Percentiles rank a stretch among this genome's conserved stretches.
These are phyloP conservation scores for Furcasterigmium sp. DNA, from an alignment of 2,329 filamentous ascomycete genomes.

Conservation along the genomic window DNA sequence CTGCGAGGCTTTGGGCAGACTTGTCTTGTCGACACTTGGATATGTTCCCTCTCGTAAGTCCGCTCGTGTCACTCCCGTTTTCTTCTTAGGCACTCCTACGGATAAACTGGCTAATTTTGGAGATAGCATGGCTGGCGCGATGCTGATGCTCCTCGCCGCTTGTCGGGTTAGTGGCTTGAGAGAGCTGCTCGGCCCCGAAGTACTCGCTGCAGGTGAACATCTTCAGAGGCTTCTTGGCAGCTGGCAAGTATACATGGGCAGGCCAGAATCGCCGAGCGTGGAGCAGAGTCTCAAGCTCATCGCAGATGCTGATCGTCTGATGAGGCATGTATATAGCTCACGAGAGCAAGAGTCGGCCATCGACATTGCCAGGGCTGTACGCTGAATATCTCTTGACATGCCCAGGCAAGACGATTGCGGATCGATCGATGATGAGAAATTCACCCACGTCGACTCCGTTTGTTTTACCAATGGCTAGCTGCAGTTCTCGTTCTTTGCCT, in stretches of 20 bases:
- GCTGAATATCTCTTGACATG: too few species aligned
- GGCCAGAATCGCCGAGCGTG: conserved; percentile 36
- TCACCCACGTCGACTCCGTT: too few species aligned
- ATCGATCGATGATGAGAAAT: too few species aligned
- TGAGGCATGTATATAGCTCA: conserved; percentile 25
- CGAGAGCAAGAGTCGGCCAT: not conserved
- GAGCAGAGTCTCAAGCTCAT: conserved; percentile 41
- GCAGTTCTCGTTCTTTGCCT: too few species aligned
- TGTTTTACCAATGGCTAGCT: too few species aligned
- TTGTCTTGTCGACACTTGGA: conserved; percentile 48
- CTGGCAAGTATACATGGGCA: conserved; percentile 35
- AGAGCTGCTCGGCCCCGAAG: conserved; percentile 29
- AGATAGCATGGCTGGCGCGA: conserved; percentile 40
- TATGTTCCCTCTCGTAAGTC: conserved; percentile 46
- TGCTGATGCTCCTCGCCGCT: conserved; percentile 42
- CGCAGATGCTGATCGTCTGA: conserved; percentile 34
- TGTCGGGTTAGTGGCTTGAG: conserved; percentile 31
- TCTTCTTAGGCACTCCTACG: not conserved
- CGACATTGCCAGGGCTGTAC: not conserved
- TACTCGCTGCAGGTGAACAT: conserved; percentile 33
- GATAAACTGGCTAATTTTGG: rapidly evolving
- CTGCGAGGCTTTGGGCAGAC: conserved; percentile 43
- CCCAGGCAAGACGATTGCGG: too few species aligned
- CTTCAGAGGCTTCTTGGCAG: conserved; percentile 30
- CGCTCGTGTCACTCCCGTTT: too few species aligned